phyloP scores from a whole-genome alignment of 371 early-diverging fungal genomes.

The Batrachochytrium dendrobatidis region DNA sequence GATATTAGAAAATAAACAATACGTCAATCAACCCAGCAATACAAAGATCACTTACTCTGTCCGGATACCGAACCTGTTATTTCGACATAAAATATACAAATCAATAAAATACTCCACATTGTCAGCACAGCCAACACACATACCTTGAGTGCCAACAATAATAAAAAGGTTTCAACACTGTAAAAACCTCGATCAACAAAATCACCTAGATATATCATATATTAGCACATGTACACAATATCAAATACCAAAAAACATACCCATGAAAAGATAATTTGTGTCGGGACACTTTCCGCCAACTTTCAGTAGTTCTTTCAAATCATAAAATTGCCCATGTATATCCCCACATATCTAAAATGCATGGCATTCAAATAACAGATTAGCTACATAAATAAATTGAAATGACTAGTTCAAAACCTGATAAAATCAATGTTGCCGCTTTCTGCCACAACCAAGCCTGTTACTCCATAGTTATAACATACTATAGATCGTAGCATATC shows the following conservation, averaged over 20 bases:
- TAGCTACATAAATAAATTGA: background rate
- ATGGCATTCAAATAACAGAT: background rate
- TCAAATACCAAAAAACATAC: slow-evolving; percentile 35
- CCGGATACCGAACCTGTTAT: slow-evolving; percentile 78
- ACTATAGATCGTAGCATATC: too few species aligned
- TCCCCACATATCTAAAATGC: slow-evolving; percentile 89
- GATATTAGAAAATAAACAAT: background rate
- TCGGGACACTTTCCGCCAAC: slow-evolving; percentile 95
- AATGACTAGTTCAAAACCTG: background rate
- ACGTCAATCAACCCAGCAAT: slow-evolving; percentile 1
- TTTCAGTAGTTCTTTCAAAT: slow-evolving; percentile 90
- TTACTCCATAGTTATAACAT: too few species aligned
- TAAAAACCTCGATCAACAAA: slow-evolving; percentile 99
- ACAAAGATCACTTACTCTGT: slow-evolving; percentile 28
- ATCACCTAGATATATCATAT: slow-evolving; percentile 61
- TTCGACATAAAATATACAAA: background rate
- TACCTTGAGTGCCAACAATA: slow-evolving; percentile 93
- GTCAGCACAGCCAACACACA: too few species aligned
- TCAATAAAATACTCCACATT: background rate
- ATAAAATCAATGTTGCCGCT: slow-evolving; percentile 3
- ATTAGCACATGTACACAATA: background rate
- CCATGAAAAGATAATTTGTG: slow-evolving; percentile 97
- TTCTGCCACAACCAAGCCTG: too few species aligned
- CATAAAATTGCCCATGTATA: slow-evolving; percentile 98
- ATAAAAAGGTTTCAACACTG: slow-evolving; percentile 96